Evolutionary conservation across 2,329 filamentous ascomycete species (phyloP), one percentile per base, ranked within the genome.

Genomic region (Capronia coronata): DNA sequence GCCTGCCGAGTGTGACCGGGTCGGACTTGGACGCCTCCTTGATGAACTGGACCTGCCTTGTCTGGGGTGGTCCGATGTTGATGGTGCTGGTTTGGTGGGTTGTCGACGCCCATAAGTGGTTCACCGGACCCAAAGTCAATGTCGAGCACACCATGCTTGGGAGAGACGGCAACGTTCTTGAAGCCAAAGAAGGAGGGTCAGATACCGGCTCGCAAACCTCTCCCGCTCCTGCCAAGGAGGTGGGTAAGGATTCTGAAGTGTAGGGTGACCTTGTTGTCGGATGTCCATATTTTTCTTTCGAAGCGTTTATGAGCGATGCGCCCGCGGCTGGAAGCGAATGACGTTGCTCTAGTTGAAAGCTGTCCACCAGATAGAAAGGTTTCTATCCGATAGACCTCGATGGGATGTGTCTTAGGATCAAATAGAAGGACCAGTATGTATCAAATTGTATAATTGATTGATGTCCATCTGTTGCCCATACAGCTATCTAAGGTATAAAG

Each of bases 11-110:
- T 41, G 69, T 73, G 3, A 78, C 71, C 1, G 81, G 80, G 1
- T 65, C 63, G 0, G 68, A 83, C 58, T 63, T 86, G 44, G 72
- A 74, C 79, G 86, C 80, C 72, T 67, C 78, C 34, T 66, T 85
- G 3, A 67, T 67, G 64, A 67, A 67, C 41, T 66, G 62, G 58
- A 65, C 62, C 14, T 61, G 58, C 41, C 48, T 64, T 18, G 59
- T 67, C 9, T 66, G 62, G 49, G 64, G 63, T 9, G 63, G 60
- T 14, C 59, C 61, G 10, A 66, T 67, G 65, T 25, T 60, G 21
- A 41, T 62, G 11, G 59, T 60, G 4, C 48, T 65, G 52, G 34
- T 62, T 19, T 63, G 62, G 54, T 66, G 62, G 46, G 58, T 58
- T 2, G 56, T 65, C 21, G 59, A 61, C 49, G 64, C 62, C 10